Base-by-base conservation (phyloP, 441 rosid genomes). In the Brassica hybrid region DNA sequence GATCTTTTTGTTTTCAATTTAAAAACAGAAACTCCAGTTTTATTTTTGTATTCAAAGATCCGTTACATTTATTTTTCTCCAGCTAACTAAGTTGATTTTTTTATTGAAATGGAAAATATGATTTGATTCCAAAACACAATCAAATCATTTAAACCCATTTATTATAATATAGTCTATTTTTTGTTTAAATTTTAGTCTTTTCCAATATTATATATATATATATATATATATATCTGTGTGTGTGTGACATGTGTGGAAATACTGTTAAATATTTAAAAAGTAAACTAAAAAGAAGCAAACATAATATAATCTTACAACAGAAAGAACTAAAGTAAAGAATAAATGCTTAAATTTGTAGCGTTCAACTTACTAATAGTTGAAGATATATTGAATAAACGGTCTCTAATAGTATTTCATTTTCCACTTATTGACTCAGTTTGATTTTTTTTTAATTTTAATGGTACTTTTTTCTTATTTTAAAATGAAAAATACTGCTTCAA, bases 1-100 rank as follows among this genome's bases (percentile, higher is more conserved):
- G 7, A 52, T 52, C 58, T 14, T 52, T 52, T 52, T 52, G 58
- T 52, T 52, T 52, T 52, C 19, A 52, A 52, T 52, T 52, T 16
- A 52, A 52, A 73, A 34, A 17, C 43, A 67, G 72, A 79, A 79
- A 57, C 36, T 57, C 71, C 72, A 23, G 41, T 69, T 63, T 60
- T 67, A 4, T 36, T 78, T 54, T 32, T 62, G 58, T 67, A 62
- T 52, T 62, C 13, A 62, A 62, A 7, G 74, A 79, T 79, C 30
- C 75, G 67, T 79, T 68, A 68, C 78, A 63, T 38, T 69, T 54
- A 18, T 36, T 61, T 60, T 60, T 61, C 48, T 67, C 11, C 50
- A 61, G 43, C 63, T 62, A 61, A 79, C 59, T 54, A 62, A 63
- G 78, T 65, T 68, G 78, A 59, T n/a, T 13, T 19, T 69, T n/a